Evolutionary conservation across 2,329 filamentous ascomycete species (phyloP).

Genomic region (Scytalidium sp.): DNA sequence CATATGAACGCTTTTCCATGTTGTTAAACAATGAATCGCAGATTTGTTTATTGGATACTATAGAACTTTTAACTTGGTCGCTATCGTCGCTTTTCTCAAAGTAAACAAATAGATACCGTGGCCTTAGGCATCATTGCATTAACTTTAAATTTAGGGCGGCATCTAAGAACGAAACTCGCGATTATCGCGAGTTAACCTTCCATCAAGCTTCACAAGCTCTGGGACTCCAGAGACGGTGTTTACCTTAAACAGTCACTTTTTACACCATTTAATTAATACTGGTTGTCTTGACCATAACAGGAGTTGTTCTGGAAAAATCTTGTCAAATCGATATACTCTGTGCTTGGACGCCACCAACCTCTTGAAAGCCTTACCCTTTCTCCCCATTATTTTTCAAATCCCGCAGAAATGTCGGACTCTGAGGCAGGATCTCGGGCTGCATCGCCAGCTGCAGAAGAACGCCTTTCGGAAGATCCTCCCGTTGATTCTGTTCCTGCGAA

Average conservation of each 20-base stretch:
- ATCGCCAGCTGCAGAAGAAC: conserved; percentile 19
- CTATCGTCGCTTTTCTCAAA: neutral
- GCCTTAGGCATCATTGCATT: neutral
- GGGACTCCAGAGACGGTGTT: too few relatives aligned
- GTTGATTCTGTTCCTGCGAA: conserved; percentile 15
- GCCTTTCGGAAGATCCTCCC: conserved; percentile 20
- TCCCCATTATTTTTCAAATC: neutral
- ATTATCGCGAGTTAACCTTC: neutral
- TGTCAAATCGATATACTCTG: neutral
- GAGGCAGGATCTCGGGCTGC: conserved; percentile 15
- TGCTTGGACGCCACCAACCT: neutral
- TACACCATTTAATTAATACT: too few relatives aligned
- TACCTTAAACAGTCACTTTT: too few relatives aligned
- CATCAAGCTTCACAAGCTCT: too few relatives aligned
- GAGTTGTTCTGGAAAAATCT: too few relatives aligned
- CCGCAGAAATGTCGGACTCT: conserved; percentile 23
- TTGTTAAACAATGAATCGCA: conserved; percentile 18
- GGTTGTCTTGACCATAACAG: too few relatives aligned
- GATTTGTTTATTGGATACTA: neutral
- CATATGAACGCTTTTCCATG: conserved; percentile 55
- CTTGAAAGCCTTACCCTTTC: neutral
- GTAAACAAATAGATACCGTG: conserved; percentile 7
- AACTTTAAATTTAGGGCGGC: neutral
- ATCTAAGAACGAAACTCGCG: neutral
- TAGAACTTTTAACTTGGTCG: neutral